Evolutionary conservation across 2,329 filamentous ascomycete genomes (phyloP), one percentile per base, ranked within the genome.

Genomic region (Arthrinium puccinioides): DNA sequence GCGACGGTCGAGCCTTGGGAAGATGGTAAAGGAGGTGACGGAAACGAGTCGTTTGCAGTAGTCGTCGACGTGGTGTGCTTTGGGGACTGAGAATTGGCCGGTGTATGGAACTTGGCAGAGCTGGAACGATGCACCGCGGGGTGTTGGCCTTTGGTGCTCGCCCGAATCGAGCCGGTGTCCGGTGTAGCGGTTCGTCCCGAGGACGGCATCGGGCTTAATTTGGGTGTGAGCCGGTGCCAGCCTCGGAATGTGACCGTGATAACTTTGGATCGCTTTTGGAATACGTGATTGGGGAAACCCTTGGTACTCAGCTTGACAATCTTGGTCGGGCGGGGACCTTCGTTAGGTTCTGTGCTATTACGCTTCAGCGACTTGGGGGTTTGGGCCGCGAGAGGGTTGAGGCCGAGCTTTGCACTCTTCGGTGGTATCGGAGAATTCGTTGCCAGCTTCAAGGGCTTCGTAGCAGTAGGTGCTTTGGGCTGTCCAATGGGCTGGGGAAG

Each of bases 231-330:
- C 36, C 37, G 49, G 14, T 57, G 34, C 53, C 54, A 59, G 4
- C 29, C 37, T 1, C 36, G 46, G 25, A 59, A 59, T 28, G 54
- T 54, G 21, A 57, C n/a, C 9, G 40, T 56, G 15, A 56, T 44
- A 3, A 48, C 7, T 27, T 44, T 52, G n/a, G 39, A 37, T 15
- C 36, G 36, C 16, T 44, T 48, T 20, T 47, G 40, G 16, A 56
- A 40, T n/a, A 43, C 41, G 15, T 42, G 44, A 16, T 39, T 34
- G 2, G 48, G 44, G 9, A 59, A 49, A 8, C 28, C 45, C 25
- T 50, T 53, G 6, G 53, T 57, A 15, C 55, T 40, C 9, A 59
- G 48, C 38, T 55, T 57, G n/a, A 59, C 40, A 6, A 59, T 47
- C 45, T 59, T 59, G 6, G 47, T 51, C 13, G 54, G 54, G 9